phyloP scores from a whole-genome alignment of 495 filamentous ascomycete genomes.

The Cercophora sp. region DNA sequence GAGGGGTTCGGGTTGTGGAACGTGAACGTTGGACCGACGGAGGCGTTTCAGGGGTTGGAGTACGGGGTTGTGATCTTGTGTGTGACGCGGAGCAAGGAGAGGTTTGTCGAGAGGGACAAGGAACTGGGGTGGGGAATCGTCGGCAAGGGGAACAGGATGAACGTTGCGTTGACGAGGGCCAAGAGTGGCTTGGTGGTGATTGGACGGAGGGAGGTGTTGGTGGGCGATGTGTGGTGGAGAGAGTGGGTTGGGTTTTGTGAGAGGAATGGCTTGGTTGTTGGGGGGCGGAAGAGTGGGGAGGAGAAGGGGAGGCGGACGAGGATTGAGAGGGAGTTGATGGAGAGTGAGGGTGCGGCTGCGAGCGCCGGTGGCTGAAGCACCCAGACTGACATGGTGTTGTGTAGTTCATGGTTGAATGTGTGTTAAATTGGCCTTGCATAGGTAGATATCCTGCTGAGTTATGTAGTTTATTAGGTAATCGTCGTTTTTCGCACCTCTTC shows the following conservation, averaged over 20 bases:
- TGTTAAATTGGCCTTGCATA: no score
- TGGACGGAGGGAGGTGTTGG: slow-evolving; percentile 45
- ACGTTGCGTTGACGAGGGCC: slow-evolving; percentile 55
- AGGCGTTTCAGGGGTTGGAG: slow-evolving; percentile 57
- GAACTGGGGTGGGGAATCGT: slow-evolving; percentile 47
- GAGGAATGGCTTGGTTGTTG: slow-evolving; percentile 35
- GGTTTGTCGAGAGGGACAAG: slow-evolving; percentile 45
- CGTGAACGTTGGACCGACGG: slow-evolving; percentile 53
- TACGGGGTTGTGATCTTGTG: slow-evolving; percentile 52
- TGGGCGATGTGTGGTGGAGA: slow-evolving; percentile 38
- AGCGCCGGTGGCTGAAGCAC: no score
- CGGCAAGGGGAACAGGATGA: slow-evolving; percentile 43
- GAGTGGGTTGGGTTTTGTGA: slow-evolving; percentile 46
- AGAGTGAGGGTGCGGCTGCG: no score
- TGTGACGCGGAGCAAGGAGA: slow-evolving; percentile 45
- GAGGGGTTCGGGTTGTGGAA: slow-evolving; percentile 25
- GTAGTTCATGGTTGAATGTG: no score
- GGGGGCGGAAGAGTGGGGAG: neutral
- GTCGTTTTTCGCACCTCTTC: no score
- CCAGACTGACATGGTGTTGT: no score
- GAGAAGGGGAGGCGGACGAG: no score
- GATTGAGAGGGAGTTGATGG: no score
- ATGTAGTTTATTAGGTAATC: no score
- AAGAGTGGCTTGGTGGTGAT: slow-evolving; percentile 51
- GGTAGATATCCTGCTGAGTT: no score